Base-by-base conservation (phyloP, 2,329 filamentous ascomycete genomes). In the Sporothrix brasiliensis region DNA sequence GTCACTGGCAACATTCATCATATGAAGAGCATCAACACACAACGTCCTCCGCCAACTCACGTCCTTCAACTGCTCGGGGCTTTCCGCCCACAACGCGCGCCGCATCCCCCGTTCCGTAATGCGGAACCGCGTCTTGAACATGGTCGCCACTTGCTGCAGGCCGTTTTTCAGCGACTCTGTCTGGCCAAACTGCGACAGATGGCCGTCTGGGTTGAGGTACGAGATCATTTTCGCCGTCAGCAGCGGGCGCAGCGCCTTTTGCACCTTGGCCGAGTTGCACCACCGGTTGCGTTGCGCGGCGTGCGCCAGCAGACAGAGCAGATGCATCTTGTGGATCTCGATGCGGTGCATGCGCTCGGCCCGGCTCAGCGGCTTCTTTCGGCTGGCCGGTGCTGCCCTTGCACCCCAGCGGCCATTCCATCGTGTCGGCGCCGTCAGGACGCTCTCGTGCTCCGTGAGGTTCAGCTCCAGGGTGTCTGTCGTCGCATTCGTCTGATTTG, bases 251-350 rank as follows among this genome's bases (percentile, higher is more conserved):
- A 97, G 80, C n/a, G 80, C 80, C 53, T 83, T 85, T 77, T 97
- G 92, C 10, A 92, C 87, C 70, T 85, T 80, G 16, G 81, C 75
- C 77, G 94, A 90, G 76, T 97, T 97, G 80, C 94, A 97, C 93
- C 94, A 97, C 69, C 87, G 83, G 77, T 98, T 99, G 69, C 94
- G 88, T 70, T 88, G 83, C 74, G 91, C 86, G 19, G 90, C 86
- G 79, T 98, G 92, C 11, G 89, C 88, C 19, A 99, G 80, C 1
- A 99, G 84, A 77, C 92, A 97, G 16, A 97, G 81, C 0, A 98
- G 74, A 80, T 99, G 94, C 72, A 89, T 83, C 79, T 94, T 97
- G 79, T 99, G 95, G n/a, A 93, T 84, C 67, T 92, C 86, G 41
- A 95, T 78, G 24, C 94, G 88, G 16, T 78, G 81, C 56, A 80